Base-by-base conservation (phyloP, 2,329 filamentous ascomycete species). In the Diplodia mutila region DNA sequence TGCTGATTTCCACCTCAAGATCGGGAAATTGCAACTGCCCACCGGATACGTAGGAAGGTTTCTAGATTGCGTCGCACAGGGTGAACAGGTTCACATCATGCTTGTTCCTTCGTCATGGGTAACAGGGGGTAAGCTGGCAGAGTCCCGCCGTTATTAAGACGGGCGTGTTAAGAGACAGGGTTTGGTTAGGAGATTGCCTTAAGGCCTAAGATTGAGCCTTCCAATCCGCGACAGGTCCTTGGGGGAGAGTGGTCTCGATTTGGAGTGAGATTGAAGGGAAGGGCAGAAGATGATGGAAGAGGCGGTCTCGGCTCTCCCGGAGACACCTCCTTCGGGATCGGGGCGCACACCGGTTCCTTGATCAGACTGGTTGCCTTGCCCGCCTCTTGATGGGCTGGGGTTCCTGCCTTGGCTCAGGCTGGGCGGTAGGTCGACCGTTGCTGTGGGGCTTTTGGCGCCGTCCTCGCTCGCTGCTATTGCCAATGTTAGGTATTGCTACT, bases 21-120 rank as follows among this genome's bases (percentile, higher is more conserved):
- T 46, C 42, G 42, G 59, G 42, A 49, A 37, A 63, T 63, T 63
- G n/a, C 27, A 51, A 49, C 32, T 63, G 25, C 29, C 42, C 59
- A 29, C 32, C 32, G 25, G 25, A 18, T 37, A 16, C 18, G 27
- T 14, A 25, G 18, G 34, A 37, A 37, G 11, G 34, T 29, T 27
- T 37, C 49, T 49, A 63, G 59, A 51, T 51, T 63, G 21, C 29
- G 16, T 21, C 52, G 52, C 29, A n/a, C 27, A 11, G 21, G n/a
- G 32, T 57, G 42, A n/a, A 32, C 29, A 25, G n/a, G 11, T 51
- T 63, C 42, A 11, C n/a, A 4, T 2, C 37, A 59, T 18, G n/a
- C 59, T 29, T 25, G 27, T 7, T 23, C 16, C 55, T n/a, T n/a
- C 39, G 39, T 42, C 39, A 46, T 9, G 6, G 39, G 21, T 2